Conservation (phyloP, 164 flowering plant genomes). For the Magnolia sinica region DNA sequence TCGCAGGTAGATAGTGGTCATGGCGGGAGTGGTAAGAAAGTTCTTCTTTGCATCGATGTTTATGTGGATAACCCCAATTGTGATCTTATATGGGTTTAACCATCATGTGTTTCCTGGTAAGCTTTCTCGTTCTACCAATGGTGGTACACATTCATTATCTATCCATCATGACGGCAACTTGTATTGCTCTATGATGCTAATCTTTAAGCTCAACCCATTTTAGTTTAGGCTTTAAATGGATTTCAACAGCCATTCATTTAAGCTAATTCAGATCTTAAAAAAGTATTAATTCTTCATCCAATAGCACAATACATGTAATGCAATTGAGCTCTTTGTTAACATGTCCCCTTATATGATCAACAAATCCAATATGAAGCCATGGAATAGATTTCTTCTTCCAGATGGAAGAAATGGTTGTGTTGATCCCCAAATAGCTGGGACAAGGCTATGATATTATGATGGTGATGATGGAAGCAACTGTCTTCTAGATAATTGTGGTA, state of each 20-base stretch:
- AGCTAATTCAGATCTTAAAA: no score
- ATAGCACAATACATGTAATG: background rate
- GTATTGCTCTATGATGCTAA: background rate
- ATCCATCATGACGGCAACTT: background rate
- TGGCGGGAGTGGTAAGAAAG: slow-evolving; percentile 3
- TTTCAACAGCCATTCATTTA: background rate
- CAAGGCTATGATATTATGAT: background rate
- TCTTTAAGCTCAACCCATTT: no score
- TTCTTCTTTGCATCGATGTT: slow-evolving; percentile 7
- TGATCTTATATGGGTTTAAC: slow-evolving; percentile 11
- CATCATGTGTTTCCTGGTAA: slow-evolving; percentile 12
- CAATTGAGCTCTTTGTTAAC: no score
- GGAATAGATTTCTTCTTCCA: no score
- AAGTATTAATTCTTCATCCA: background rate
- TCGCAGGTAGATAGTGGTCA: background rate
- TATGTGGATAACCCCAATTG: slow-evolving; percentile 15
- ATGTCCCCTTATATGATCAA: no score
- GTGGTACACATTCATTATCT: background rate
- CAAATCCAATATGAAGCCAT: no score
- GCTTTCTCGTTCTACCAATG: background rate
- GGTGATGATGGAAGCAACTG: background rate
- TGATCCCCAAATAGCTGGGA: background rate
- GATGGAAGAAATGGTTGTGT: background rate
- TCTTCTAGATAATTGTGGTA: background rate
- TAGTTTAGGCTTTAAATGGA: no score